Evolutionary conservation across 352 stramenopile species (phyloP).

Genomic region (Phytophthora pluvialis): DNA sequence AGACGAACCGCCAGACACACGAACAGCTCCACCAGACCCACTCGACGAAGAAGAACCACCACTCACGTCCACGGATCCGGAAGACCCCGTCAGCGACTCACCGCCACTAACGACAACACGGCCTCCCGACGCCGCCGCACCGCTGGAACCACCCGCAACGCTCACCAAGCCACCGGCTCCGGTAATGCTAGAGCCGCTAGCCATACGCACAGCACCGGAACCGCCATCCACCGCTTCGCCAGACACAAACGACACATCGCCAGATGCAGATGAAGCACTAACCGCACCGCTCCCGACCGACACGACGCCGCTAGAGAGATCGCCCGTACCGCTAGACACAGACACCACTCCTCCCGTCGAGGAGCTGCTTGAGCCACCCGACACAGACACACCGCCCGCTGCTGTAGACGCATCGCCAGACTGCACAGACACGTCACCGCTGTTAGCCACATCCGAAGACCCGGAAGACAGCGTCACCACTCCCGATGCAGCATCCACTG

Average conservation of each 20-base stretch:
- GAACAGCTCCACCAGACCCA: conserved; percentile 19
- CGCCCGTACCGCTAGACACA: conserved; percentile 31
- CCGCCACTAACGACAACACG: conserved; percentile 20
- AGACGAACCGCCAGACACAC: conserved; percentile 26
- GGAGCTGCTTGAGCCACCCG: conserved; percentile 21
- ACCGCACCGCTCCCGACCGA: conserved; percentile 17
- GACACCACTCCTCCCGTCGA: conserved; percentile 26
- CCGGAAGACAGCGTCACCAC: conserved; percentile 20
- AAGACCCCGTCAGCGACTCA: conserved; percentile 10
- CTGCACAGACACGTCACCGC: conserved; percentile 22
- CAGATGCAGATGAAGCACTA: conserved; percentile 17
- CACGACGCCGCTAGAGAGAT: conserved; percentile 20
- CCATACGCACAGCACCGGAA: conserved; percentile 31
- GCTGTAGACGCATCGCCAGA: conserved; percentile 13
- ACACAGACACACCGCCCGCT: conserved; percentile 24
- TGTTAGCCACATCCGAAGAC: conserved; percentile 9
- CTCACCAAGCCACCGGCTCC: conserved; percentile 21
- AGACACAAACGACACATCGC: conserved; percentile 17
- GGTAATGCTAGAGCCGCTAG: conserved; percentile 27
- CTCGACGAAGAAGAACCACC: conserved; percentile 27
- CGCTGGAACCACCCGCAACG: conserved; percentile 22
- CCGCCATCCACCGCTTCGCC: conserved; percentile 15
- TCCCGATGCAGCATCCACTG: conserved; percentile 10
- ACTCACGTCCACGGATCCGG: conserved; percentile 22
- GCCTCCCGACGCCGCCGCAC: conserved; percentile 10